phyloP scores from a whole-genome alignment of 1,139 yeast species.

The Eremothecium gossypii region DNA sequence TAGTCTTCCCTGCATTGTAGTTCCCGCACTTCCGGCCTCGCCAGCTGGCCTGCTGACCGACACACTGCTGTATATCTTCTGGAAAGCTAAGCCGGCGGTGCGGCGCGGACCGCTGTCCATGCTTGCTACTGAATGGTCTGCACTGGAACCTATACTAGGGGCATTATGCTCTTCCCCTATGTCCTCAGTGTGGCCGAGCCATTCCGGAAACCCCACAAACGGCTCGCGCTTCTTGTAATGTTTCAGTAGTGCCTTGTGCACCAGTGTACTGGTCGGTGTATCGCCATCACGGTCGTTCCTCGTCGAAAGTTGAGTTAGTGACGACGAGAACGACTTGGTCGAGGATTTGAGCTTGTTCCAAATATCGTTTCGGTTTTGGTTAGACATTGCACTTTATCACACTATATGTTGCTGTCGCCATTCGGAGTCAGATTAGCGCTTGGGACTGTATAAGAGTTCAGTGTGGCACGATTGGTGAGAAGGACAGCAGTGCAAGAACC shows the following conservation, averaged over 20 bases:
- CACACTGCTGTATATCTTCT: slow-evolving; percentile 14
- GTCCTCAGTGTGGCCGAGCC: slow-evolving; percentile 34
- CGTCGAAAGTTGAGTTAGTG: slow-evolving; percentile 24
- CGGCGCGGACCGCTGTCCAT: slow-evolving; percentile 3
- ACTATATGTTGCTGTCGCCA: no score
- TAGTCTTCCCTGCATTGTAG: background rate
- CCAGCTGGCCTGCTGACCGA: slow-evolving; percentile 1
- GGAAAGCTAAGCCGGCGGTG: slow-evolving; percentile 18
- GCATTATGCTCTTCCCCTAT: slow-evolving; percentile 25
- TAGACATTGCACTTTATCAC: background rate
- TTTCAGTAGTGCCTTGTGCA: slow-evolving; percentile 33
- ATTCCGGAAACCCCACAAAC: slow-evolving; percentile 33
- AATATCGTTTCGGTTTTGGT: slow-evolving; percentile 16
- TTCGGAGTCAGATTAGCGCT: no score
- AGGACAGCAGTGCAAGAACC: slow-evolving; percentile 3
- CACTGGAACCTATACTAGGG: background rate
- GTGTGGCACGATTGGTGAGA: background rate
- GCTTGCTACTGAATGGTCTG: background rate
- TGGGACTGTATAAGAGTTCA: no score
- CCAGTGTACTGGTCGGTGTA: slow-evolving; percentile 29
- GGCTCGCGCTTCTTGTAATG: slow-evolving; percentile 28
- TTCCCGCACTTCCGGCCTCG: slow-evolving; percentile 1
- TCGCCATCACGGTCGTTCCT: slow-evolving; percentile 35
- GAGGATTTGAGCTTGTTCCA: slow-evolving; percentile 29
- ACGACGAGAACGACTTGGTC: slow-evolving; percentile 26